Conservation (phyloP, 2,329 filamentous ascomycete species). For the Alternaria brassicae region DNA sequence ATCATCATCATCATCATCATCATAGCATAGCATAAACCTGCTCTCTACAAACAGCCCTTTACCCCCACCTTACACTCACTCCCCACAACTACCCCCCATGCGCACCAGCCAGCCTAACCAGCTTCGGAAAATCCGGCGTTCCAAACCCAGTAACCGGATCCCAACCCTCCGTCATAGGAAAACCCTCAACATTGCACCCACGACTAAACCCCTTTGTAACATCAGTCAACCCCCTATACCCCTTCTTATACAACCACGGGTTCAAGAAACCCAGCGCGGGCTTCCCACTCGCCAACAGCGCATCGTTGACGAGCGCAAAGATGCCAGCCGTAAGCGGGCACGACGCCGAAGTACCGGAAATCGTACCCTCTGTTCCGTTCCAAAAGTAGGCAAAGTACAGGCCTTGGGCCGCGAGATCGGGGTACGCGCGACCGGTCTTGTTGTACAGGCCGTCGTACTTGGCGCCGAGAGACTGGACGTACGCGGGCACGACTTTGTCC, state of each 20-base stretch:
- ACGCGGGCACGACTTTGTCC: constrained; percentile 52
- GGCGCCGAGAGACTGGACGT: constrained; percentile 53
- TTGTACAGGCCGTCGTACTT: constrained; percentile 59
- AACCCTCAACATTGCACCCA: constrained; percentile 51
- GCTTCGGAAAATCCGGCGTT: constrained; percentile 41
- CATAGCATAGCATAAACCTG: background rate
- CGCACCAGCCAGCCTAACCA: constrained; percentile 34
- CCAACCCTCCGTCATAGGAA: constrained; percentile 47
- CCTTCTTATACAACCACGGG: constrained; percentile 64
- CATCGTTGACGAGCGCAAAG: constrained; percentile 69
- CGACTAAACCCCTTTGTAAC: constrained; percentile 48
- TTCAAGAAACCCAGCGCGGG: constrained; percentile 65
- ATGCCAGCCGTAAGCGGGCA: constrained; percentile 66
- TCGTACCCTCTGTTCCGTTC: constrained; percentile 47
- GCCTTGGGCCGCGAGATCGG: constrained; percentile 69
- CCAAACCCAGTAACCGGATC: constrained; percentile 50
- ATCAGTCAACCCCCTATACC: constrained; percentile 60
- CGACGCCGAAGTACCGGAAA: constrained; percentile 64
- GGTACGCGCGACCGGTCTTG: constrained; percentile 64
- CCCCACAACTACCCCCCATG: constrained; percentile 13
- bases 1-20: background rate
- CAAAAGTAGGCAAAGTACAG: constrained; percentile 55
- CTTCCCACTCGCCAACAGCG: constrained; percentile 59
- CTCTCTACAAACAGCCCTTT: background rate
- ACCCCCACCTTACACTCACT: background rate